Base-by-base conservation (phyloP, 2,329 filamentous ascomycete genomes). In the Diaporthe citri region DNA sequence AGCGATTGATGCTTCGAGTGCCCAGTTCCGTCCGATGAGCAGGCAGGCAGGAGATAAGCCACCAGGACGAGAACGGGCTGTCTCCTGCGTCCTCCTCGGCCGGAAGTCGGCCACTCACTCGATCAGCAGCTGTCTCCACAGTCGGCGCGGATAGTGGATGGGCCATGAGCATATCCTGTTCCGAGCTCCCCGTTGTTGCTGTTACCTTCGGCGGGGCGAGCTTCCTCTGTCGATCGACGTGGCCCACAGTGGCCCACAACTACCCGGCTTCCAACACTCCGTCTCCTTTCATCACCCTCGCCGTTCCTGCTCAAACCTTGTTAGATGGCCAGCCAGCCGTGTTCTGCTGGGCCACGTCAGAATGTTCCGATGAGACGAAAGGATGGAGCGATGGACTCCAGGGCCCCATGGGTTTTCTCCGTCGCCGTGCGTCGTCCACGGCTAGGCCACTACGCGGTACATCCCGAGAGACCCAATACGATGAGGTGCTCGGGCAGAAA, bases 31-130 rank as follows among this genome's bases (percentile, higher is more conserved):
- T 51, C 28, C 31, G 56, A 59, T 15, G 28, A 51, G 22, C 9
- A 62, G 59, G 22, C 9, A 62, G 59, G 17, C 39, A 64, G 28
- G 17, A n/a, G 6, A 12, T 5, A 31, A 66, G 3, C 20, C 28
- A 31, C 8, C 15, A 10, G 28, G 17, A 9, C 25, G 28, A 28
- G 25, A 13, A 31, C 25, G 41, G n/a, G 3, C 6, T 31, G n/a
- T 31, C 41, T 12, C 5, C 41, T n/a, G 41, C 43, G 28, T 48
- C 43, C 3, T 22, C n/a, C 1, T 64, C 60, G 41, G 41, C 7
- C 60, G 60, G 60, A 66, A 66, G 41, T 66, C 60, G 60, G 60
- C 43, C 60, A 66, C 28, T 34, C 20, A 13, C 60, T 48, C 41
- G 41, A 64, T 64, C 60, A 31, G 41, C 60, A 34, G 41, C 41